Base-by-base conservation (phyloP, 768 basidiomycete genomes). In the Mycena metata region DNA sequence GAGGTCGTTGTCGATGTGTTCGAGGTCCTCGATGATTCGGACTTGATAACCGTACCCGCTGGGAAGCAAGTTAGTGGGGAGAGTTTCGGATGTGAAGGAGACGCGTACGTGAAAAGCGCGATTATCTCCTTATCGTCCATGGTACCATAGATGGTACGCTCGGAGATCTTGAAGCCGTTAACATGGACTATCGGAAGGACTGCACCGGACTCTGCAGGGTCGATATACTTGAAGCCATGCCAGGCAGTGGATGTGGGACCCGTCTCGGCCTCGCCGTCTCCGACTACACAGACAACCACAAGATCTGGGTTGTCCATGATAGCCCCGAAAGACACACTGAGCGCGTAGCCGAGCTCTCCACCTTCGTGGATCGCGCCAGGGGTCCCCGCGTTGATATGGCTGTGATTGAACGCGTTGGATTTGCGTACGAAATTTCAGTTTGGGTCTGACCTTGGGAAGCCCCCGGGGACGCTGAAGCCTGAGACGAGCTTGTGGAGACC, bases 311-410 rank as follows among this genome's bases (percentile, higher is more conserved):
- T 91, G 77, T 98, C 96, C 93, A 97, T 95, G 72, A 94, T 89
- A 26, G 93, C 90, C 41, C 96, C 96, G 74, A 94, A 96, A 0
- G 94, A 86, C 11, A 95, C 95, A 46, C 90, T 86, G 42, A 96
- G 88, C 5, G 94, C 94, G 71, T 96, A 97, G 10, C 96, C 95
- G 16, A 96, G 86, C 77, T 96, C 96, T 33, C 91, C 92, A 60
- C 96, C 96, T 80, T 98, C 96, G 73, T 98, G 96, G 69, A 98
- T 96, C 4, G 88, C 85, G 7, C 96, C 96, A 21, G 95, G 96
- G 0, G 94, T 95, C 78, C 94, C 88, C 0, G 95, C 92, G 66
- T 95, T 93, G 71, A 92, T 88, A 65, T 91, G 90, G 72, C 90
- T 90, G 41, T 2, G 2, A 15, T 4, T n/a, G 24, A 7, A 47